Conservation (phyloP, 1,139 yeast genomes). For the Candida pseudoviswanathii region DNA sequence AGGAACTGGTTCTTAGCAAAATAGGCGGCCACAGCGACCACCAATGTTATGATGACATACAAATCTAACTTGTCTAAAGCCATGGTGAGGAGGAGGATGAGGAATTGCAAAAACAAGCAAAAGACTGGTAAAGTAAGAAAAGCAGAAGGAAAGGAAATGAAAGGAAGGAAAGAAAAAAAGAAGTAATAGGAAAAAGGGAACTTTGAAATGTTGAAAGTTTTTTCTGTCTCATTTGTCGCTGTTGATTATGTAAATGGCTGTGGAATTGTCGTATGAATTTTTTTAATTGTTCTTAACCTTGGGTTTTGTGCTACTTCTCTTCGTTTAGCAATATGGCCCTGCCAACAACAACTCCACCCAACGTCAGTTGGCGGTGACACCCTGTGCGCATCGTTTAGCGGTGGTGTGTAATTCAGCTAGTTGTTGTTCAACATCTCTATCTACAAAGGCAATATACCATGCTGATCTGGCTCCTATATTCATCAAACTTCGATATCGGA, state of each 20-base stretch:
- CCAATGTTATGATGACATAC: slow-evolving; percentile 65
- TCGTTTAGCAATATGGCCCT: not conserved
- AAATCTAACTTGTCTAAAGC: slow-evolving; percentile 71
- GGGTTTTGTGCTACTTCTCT: not conserved
- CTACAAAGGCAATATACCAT: too few species aligned
- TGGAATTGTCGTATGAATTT: slow-evolving; percentile 2
- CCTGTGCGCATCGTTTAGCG: too few species aligned
- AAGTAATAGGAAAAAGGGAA: not conserved
- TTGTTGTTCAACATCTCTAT: too few species aligned
- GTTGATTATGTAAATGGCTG: not conserved
- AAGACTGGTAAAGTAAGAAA: not conserved
- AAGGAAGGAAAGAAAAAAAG: not conserved
- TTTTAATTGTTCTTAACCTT: not conserved
- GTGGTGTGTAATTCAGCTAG: too few species aligned
- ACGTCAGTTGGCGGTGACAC: too few species aligned
- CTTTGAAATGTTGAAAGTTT: slow-evolving; percentile 2
- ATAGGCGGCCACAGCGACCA: slow-evolving; percentile 64
- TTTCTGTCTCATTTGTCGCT: not conserved
- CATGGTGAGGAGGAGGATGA: slow-evolving; percentile 23
- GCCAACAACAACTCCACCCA: too few species aligned
- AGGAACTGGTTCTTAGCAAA: slow-evolving; percentile 57
- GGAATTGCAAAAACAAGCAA: not conserved
- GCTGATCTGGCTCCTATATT: too few species aligned
- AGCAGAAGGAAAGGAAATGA: slow-evolving; percentile 3
- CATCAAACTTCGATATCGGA: too few species aligned